Conservation (phyloP, 306 rosid species). For the Quercus robur region DNA sequence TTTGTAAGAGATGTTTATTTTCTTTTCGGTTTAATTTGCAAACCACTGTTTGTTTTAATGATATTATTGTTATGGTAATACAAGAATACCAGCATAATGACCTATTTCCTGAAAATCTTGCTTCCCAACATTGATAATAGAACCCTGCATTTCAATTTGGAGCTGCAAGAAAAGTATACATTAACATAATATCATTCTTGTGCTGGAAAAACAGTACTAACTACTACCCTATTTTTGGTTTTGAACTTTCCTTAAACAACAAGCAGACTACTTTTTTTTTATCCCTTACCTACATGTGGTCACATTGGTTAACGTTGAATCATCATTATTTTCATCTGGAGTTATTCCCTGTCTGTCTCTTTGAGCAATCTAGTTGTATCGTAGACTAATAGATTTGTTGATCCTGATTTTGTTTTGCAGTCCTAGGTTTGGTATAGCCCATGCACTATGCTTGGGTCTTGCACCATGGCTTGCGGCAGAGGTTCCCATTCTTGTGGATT, state of each 20-base stretch:
- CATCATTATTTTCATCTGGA: background rate
- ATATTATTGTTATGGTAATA: background rate
- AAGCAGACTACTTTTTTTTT: no score
- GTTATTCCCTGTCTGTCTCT: background rate
- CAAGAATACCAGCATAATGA: no score
- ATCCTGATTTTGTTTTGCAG: constrained; percentile 45
- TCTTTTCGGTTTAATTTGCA: background rate
- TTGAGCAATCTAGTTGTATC: constrained; percentile 11
- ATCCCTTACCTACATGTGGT: background rate
- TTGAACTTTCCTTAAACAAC: no score
- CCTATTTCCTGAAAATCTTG: background rate
- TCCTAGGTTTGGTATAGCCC: constrained; percentile 97
- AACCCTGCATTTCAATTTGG: background rate
- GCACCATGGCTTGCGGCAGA: constrained; percentile 99
- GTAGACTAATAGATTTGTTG: constrained; percentile 12
- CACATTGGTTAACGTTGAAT: background rate
- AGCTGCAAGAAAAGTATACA: background rate
- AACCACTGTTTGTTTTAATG: background rate
- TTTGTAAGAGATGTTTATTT: background rate
- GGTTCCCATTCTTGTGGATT: constrained; percentile 94
- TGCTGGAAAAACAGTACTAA: background rate
- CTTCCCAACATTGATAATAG: background rate
- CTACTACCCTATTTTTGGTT: no score
- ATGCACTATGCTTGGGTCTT: constrained; percentile 97
- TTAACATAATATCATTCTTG: background rate